These are phyloP conservation scores for Ampelomyces quisqualis DNA, from an alignment of 2,329 filamentous ascomycete species.

Conservation along the genomic window DNA sequence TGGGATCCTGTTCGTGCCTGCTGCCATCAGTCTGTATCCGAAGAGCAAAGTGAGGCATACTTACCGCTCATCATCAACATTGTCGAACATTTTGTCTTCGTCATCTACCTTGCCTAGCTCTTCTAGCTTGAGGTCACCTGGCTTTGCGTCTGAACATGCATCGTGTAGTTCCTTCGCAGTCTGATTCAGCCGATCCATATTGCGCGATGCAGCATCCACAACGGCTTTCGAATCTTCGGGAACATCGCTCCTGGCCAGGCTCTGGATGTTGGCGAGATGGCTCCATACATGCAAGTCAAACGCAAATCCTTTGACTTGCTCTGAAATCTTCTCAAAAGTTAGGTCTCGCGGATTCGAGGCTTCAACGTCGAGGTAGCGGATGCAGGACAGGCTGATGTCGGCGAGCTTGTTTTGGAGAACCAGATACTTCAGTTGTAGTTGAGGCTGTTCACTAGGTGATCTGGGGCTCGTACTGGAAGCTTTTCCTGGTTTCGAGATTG, in stretches of 20 bases:
- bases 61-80: slow-evolving; percentile 11
- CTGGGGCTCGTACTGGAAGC: slow-evolving; percentile 21
- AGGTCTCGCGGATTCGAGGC: slow-evolving; percentile 25
- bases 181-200: slow-evolving; percentile 17
- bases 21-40: slow-evolving; percentile 7
- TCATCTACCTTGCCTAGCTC: slow-evolving; percentile 10
- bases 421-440: slow-evolving; percentile 21
- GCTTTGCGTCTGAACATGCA: slow-evolving; percentile 19
- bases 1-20: slow-evolving; percentile 15
- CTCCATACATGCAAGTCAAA: slow-evolving; percentile 29
- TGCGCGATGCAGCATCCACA: slow-evolving; percentile 18
- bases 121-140: slow-evolving; percentile 24
- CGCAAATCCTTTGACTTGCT: slow-evolving; percentile 20
- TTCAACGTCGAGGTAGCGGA: slow-evolving; percentile 22
- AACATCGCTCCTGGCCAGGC: slow-evolving; percentile 17
- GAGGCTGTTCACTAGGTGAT: slow-evolving; percentile 17
- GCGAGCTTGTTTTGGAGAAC: slow-evolving; percentile 20
- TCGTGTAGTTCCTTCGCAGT: slow-evolving; percentile 13
- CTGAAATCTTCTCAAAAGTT: slow-evolving; percentile 28
- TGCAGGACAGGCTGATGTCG: slow-evolving; percentile 17
- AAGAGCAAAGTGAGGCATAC: neutral
- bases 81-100: slow-evolving; percentile 10
- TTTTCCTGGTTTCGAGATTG: slow-evolving; percentile 4
- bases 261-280: slow-evolving; percentile 19
- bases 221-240: slow-evolving; percentile 9